Evolutionary conservation across 2,329 filamentous ascomycete genomes (phyloP), one percentile per base, ranked within the genome.

Genomic region (Colletotrichum tanaceti): DNA sequence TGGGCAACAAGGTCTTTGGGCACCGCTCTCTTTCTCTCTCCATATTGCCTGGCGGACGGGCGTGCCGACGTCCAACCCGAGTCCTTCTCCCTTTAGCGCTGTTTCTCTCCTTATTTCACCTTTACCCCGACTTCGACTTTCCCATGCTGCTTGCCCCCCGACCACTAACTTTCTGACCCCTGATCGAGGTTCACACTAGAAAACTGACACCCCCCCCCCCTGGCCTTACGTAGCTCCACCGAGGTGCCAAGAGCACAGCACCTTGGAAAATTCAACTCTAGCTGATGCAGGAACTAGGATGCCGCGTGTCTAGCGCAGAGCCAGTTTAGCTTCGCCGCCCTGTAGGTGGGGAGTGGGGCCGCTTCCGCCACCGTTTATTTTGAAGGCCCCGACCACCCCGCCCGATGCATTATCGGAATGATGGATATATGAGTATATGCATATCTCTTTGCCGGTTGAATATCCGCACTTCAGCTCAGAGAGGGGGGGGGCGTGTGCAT

Each of bases 281-380:
- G 47, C 68, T 71, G 70, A 50, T 69, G 68, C 68, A 71, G 68
- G 68, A 60, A 63, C 68, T 65, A 57, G 68, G 68, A 65, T 70
- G 39, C 68, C 24, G 60, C 65, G 46, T 53, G 57, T 24, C 9
- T 70, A 67, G 67, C 64, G 64, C 46, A 24, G 41, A 52, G n/a
- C 44, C 53, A 58, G 41, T 38, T 47, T 53, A 39, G 54, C 44
- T 22, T 24, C 46, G 58, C 58, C n/a, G 58, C 4, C 13, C 10
- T 11, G 5, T 1, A 18, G 9, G 38, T 69, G 62, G 62, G 57
- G 43, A 13, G 38, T 69, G 66, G 66, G 57, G 43, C 66, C 66
- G 55, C 66, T 61, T 57, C 66, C 53, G 67, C 39, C 32, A 46
- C 44, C 49, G 52, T 16, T 38, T 32, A 2, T 32, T 32, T 1